Percentiles rank a stretch among this genome's conserved stretches.
Conservation (phyloP, 257 asterid species). For the Gentiana dahurica region DNA sequence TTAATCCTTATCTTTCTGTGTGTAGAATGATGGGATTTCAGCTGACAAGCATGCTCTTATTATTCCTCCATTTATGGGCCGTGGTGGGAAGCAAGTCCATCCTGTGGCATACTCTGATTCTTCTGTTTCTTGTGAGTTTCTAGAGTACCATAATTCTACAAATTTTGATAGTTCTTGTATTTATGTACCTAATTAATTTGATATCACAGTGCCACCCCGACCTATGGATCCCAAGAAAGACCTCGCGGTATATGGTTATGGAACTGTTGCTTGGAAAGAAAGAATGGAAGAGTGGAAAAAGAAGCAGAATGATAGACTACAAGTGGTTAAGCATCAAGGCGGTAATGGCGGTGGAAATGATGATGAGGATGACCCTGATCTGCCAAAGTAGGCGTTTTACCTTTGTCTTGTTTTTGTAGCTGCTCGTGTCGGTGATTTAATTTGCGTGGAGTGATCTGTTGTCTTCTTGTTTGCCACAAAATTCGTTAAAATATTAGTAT, state of each 20-base stretch:
- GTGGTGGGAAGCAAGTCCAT: conserved; percentile 77
- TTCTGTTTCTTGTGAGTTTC: conserved; percentile 55
- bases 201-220: conserved; percentile 67
- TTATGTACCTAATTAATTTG: conserved; percentile 6
- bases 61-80: conserved; percentile 65
- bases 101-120: conserved; percentile 64
- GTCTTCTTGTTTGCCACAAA: conserved; percentile 8
- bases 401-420: conserved; percentile 20
- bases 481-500: conserved; percentile 15
- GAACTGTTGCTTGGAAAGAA: conserved; percentile 97
- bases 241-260: conserved; percentile 90
- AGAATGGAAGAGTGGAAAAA: conserved; percentile 99
- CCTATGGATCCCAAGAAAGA: conserved; percentile 99
- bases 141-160: background rate
- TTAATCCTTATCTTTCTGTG: conserved; percentile 11
- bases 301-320: conserved; percentile 81
- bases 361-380: conserved; percentile 79
- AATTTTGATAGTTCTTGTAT: background rate
- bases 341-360: conserved; percentile 42
- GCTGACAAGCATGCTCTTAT: conserved; percentile 94
- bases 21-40: conserved; percentile 87
- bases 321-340: conserved; percentile 91
- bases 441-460: conserved; percentile 15
- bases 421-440: conserved; percentile 33
- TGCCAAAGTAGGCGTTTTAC: conserved; percentile 70